Percentiles rank a stretch among this genome's conserved stretches.
Conservation (phyloP, 2,329 filamentous ascomycete species). For the Rosellinia necatrix region DNA sequence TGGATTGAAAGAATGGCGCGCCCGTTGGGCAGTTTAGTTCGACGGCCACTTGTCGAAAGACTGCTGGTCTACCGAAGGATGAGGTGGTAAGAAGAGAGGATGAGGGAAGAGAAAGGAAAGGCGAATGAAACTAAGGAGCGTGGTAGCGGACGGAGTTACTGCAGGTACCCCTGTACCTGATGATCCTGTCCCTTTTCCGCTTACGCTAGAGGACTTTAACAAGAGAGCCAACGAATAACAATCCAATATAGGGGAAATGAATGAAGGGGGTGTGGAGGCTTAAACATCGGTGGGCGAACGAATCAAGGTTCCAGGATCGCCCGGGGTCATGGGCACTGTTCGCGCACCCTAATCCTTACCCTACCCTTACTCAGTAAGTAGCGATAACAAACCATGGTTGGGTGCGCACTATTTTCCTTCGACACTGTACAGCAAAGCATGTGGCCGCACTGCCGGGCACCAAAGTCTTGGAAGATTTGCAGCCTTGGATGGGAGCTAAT, state of each 20-base stretch:
- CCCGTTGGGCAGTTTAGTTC: conserved; percentile 55
- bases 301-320: conserved; percentile 13
- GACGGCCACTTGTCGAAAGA: conserved; percentile 44
- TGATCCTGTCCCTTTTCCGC: conserved; percentile 19
- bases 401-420: background rate
- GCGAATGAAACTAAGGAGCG: conserved; percentile 29
- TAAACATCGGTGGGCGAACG: conserved; percentile 21
- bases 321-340: conserved; percentile 31
- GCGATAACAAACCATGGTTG: too few species aligned
- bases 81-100: conserved; percentile 36
- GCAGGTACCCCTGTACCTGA: conserved; percentile 25
- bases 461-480: conserved; percentile 16
- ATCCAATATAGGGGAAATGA: conserved; percentile 42
- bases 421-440: conserved; percentile 14
- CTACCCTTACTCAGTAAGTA: background rate
- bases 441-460: conserved; percentile 5
- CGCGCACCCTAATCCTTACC: background rate
- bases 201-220: conserved; percentile 28
- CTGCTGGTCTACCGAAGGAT: conserved; percentile 33
- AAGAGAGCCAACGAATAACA: conserved; percentile 39
- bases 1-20: conserved; percentile 59
- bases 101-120: conserved; percentile 38
- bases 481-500: conserved; percentile 27
- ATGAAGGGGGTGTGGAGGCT: conserved; percentile 40
- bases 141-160: conserved; percentile 12